Percentiles rank a stretch among this genome's conserved stretches.
These are phyloP conservation scores for Lachancea mirantina DNA, from an alignment of 805 yeast species.

Conservation along the genomic window DNA sequence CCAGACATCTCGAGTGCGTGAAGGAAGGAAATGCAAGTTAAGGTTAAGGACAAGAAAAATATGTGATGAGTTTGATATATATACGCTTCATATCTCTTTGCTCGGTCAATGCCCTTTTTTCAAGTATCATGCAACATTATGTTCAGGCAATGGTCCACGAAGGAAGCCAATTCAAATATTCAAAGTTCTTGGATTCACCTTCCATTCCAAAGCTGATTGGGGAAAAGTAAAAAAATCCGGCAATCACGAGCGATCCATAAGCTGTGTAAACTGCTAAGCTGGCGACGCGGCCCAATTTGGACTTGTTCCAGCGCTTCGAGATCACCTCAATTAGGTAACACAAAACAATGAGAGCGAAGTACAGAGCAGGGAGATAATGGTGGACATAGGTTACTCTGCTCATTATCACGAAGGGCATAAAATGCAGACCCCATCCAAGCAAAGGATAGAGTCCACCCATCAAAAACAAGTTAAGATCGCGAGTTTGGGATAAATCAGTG, in stretches of 20 bases:
- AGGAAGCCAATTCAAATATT: constrained; percentile 42
- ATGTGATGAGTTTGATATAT: no score
- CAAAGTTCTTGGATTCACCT: constrained; percentile 36
- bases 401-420: constrained; percentile 69
- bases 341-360: constrained; percentile 59
- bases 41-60: no score
- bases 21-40: no score
- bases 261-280: constrained; percentile 33
- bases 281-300: constrained; percentile 21
- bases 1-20: no score
- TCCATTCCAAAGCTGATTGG: constrained; percentile 64
- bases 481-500: constrained; percentile 46
- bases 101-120: no score
- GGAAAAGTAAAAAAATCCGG: constrained; percentile 52
- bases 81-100: no score
- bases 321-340: constrained; percentile 47
- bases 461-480: constrained; percentile 44
- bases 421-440: constrained; percentile 77
- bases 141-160: constrained; percentile 38
- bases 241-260: constrained; percentile 39
- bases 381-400: constrained; percentile 82
- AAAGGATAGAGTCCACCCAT: constrained; percentile 75
- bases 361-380: constrained; percentile 78
- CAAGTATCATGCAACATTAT: no score
- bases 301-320: constrained; percentile 27